Evolutionary conservation across 1,284 basidiomycete genomes (phyloP), one percentile per base, ranked within the genome.

Genomic region (Trichosporon sp.): DNA sequence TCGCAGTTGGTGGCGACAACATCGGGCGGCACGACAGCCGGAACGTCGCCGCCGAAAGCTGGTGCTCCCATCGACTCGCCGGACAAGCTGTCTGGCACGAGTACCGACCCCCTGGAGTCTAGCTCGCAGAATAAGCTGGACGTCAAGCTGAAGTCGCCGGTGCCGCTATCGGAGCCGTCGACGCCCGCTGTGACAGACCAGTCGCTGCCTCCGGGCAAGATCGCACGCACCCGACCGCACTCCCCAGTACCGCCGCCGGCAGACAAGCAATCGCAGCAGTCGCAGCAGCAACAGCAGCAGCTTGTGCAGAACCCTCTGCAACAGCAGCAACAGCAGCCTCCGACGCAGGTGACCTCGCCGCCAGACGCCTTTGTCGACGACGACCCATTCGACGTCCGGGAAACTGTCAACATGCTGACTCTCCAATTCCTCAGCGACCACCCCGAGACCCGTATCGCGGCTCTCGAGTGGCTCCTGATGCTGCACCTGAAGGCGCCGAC

Each of bases 381-480:
- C n/a, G 92, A 96, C 75, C 85, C 86, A 1, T 92, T 99, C 73
- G 93, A 98, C 76, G 96, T 96, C 73, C 88, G 91, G 69, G 86
- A 87, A 21, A 98, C 94, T 0, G 94, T 99, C 60, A 92, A 91
- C 73, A 90, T 91, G 56, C 81, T 99, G 67, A 97, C 93, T 1
- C 83, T 96, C 60, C 94, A 97, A 73, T 94, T 99, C 74, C 78
- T 97, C 77, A 95, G 92, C 78, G 94, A 98, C 78, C 92, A 93
- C 75, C 95, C 96, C 73, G 93, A 97, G 76, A 98, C 96, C 1
- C 84, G 95, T 46, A 91, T 99, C 6, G 92, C 93, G 25, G 94
- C 95, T 3, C 82, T 99, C 69, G 94, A 96, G 81, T 99, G 96
- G 96, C 83, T 99, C 32, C 88, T 97, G 59, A 99, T 99, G 96